Percentiles rank a stretch among this genome's conserved stretches.
These are phyloP conservation scores for Tetrapisispora arboricola DNA, from an alignment of 805 yeast genomes.

Conservation along the genomic window DNA sequence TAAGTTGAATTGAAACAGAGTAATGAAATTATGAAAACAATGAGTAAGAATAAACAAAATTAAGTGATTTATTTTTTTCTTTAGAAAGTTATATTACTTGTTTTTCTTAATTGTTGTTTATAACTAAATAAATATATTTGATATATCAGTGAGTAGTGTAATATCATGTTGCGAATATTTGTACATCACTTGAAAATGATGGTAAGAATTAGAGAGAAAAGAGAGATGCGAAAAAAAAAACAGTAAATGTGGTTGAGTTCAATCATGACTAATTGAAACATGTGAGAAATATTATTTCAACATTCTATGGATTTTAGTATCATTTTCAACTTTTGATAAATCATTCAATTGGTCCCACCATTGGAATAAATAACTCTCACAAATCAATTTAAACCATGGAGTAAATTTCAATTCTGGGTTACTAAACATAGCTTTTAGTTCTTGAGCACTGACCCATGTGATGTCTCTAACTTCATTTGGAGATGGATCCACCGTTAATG, in stretches of 20 bases:
- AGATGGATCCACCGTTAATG: conserved; percentile 44
- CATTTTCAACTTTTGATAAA: conserved; percentile 40
- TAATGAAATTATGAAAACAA: too few species aligned
- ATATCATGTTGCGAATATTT: too few species aligned
- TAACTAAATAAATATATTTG: too few species aligned
- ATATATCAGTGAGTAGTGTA: too few species aligned
- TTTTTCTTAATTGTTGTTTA: too few species aligned
- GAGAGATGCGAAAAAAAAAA: not conserved
- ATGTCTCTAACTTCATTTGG: conserved; percentile 80
- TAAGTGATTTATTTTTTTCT: too few species aligned
- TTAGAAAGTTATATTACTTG: too few species aligned
- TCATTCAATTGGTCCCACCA: conserved; percentile 84
- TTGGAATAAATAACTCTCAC: conserved; percentile 77
- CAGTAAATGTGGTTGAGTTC: too few species aligned
- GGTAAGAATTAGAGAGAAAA: not conserved
- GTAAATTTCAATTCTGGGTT: conserved; percentile 67
- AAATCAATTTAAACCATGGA: conserved; percentile 96
- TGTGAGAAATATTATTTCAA: conserved; percentile 14
- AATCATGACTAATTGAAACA: too few species aligned
- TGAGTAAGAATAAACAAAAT: too few species aligned
- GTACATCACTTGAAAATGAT: too few species aligned
- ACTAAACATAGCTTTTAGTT: conserved; percentile 66
- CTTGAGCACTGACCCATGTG: conserved; percentile 58
- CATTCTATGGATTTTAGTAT: conserved; percentile 29
- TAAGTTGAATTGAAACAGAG: too few species aligned